phyloP scores from a whole-genome alignment of 1,284 basidiomycete genomes.

The Rhodotorula sp. region DNA sequence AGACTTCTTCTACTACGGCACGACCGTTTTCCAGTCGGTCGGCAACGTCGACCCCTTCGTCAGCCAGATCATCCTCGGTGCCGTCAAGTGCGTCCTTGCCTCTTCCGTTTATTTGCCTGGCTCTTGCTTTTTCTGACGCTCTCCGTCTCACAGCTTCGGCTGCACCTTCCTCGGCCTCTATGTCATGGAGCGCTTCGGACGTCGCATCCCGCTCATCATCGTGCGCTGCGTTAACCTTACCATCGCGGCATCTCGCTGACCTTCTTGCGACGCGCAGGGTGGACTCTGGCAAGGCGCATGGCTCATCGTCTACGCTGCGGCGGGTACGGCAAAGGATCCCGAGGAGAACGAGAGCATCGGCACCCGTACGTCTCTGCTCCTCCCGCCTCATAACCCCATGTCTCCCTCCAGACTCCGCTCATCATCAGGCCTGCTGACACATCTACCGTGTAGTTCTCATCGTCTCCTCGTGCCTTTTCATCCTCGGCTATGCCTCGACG shows the following conservation, averaged over 20 bases:
- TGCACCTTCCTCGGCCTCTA: slow-evolving; percentile 60
- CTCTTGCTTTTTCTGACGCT: not conserved
- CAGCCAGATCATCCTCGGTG: slow-evolving; percentile 69
- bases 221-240: not conserved
- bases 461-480: slow-evolving; percentile 74
- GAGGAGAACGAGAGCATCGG: slow-evolving; percentile 50
- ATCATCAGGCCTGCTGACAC: slow-evolving; percentile 11
- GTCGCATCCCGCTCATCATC: slow-evolving; percentile 64
- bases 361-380: slow-evolving; percentile 56
- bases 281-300: slow-evolving; percentile 70
- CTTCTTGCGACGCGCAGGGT: slow-evolving; percentile 49
- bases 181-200: slow-evolving; percentile 68
- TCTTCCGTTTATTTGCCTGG: no score
- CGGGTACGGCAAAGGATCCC: slow-evolving; percentile 68
- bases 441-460: slow-evolving; percentile 58
- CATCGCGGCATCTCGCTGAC: no score
- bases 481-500: slow-evolving; percentile 75
- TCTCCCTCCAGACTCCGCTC: not conserved
- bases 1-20: slow-evolving; percentile 60
- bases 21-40: slow-evolving; percentile 62
- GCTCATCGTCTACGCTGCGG: slow-evolving; percentile 75
- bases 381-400: slow-evolving; percentile 29
- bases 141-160: not conserved
- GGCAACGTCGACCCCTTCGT: slow-evolving; percentile 69
- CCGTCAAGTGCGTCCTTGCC: slow-evolving; percentile 68